These are phyloP conservation scores for Floccularia luteovirens DNA, from an alignment of 768 basidiomycete genomes.

Conservation along the genomic window DNA sequence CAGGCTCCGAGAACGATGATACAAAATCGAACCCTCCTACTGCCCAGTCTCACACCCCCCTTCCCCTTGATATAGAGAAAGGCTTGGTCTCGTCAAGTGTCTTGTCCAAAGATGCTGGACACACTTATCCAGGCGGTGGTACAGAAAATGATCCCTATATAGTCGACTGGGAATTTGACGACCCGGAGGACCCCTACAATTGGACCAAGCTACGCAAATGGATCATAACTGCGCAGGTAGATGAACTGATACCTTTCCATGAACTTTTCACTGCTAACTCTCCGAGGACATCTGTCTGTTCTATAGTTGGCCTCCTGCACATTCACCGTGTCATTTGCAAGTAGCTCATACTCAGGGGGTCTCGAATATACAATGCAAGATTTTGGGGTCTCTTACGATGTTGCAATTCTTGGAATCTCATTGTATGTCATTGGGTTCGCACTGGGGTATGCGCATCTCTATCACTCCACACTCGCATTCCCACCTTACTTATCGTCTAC, in stretches of 20 bases:
- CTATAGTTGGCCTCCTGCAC: conserved; percentile 42
- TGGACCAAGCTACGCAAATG: conserved; percentile 42
- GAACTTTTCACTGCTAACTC: neutral
- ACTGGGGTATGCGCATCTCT: conserved; percentile 31
- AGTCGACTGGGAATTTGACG: conserved; percentile 44
- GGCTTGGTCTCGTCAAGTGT: too few relatives aligned
- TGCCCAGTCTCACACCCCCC: too few relatives aligned
- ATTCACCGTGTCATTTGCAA: conserved; percentile 52
- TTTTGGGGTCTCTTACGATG: conserved; percentile 38
- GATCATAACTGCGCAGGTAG: conserved; percentile 46
- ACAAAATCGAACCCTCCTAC: too few relatives aligned
- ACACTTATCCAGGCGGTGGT: conserved; percentile 35
- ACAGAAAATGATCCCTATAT: conserved; percentile 41
- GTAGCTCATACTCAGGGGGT: conserved; percentile 50
- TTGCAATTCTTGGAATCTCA: conserved; percentile 53
- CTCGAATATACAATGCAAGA: conserved; percentile 34
- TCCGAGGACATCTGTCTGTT: conserved; percentile 11
- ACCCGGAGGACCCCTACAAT: conserved; percentile 50
- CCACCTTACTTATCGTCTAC: neutral
- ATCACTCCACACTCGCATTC: too few relatives aligned
- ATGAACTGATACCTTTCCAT: conserved; percentile 4
- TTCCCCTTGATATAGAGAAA: too few relatives aligned
- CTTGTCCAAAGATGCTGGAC: neutral
- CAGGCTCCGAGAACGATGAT: too few relatives aligned
- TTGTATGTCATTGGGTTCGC: conserved; percentile 60